A percentile compares a stretch with the other conserved stretches of the same genome.
Evolutionary conservation across 305 asterid genomes (phyloP).

Genomic region (Solanum chacoense): DNA sequence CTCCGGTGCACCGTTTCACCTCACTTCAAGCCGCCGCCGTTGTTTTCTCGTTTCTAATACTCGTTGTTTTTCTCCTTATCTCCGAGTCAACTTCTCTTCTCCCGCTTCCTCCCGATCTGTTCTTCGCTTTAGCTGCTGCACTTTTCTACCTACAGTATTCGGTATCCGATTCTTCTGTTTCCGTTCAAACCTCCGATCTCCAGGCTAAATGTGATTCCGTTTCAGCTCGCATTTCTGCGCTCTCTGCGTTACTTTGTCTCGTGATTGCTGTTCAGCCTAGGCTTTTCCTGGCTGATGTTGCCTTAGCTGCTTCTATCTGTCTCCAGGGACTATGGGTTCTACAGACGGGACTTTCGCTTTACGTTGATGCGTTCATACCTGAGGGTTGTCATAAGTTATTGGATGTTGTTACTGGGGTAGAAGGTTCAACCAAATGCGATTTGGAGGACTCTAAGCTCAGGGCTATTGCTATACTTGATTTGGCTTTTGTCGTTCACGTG

Average conservation of each 20-base stretch:
- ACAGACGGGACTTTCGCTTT: slow-evolving; percentile 83
- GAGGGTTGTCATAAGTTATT: slow-evolving; percentile 94
- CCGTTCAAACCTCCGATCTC: slow-evolving; percentile 79
- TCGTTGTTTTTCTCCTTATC: slow-evolving; percentile 35
- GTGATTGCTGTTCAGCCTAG: slow-evolving; percentile 48
- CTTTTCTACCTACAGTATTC: slow-evolving; percentile 63
- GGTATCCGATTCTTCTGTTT: slow-evolving; percentile 38
- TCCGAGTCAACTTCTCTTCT: slow-evolving; percentile 56
- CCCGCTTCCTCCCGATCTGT: slow-evolving; percentile 49
- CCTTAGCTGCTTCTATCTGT: slow-evolving; percentile 54
- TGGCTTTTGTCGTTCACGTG: slow-evolving; percentile 62
- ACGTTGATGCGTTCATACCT: slow-evolving; percentile 84
- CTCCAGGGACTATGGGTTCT: slow-evolving; percentile 89
- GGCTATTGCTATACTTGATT: slow-evolving; percentile 76
- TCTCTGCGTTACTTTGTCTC: slow-evolving; percentile 39
- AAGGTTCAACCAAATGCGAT: slow-evolving; percentile 95
- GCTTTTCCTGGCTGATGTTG: slow-evolving; percentile 53
- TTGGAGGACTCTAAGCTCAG: slow-evolving; percentile 88
- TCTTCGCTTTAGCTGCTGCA: slow-evolving; percentile 53
- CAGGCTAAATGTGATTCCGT: slow-evolving; percentile 64
- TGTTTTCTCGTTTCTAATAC: slow-evolving; percentile 46
- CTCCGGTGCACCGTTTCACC: slow-evolving; percentile 73
- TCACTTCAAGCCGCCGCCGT: slow-evolving; percentile 68
- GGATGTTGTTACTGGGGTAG: slow-evolving; percentile 82
- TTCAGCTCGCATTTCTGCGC: slow-evolving; percentile 47